phyloP scores from a whole-genome alignment of 2,329 filamentous ascomycete species.

The Beauveria pseudobassiana region DNA sequence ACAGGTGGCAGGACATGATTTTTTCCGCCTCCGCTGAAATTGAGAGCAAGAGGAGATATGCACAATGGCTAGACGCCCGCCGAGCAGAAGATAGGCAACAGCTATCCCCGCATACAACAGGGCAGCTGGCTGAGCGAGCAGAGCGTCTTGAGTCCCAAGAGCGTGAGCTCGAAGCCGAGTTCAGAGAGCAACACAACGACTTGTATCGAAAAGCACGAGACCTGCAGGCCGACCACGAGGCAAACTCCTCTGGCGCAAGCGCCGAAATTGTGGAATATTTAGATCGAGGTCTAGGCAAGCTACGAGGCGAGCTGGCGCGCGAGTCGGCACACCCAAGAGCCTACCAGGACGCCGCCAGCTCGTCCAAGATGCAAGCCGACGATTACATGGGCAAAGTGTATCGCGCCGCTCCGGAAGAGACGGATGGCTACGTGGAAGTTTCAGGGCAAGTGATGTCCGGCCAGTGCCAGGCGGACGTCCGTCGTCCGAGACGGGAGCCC shows the following conservation, averaged over 20 bases:
- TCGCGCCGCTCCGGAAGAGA: conserved; percentile 19
- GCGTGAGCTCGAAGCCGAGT: conserved; percentile 41
- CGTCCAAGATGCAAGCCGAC: conserved; percentile 25
- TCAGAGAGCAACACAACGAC: conserved; percentile 36
- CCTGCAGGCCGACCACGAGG: conserved; percentile 21
- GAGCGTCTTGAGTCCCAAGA: conserved; percentile 38
- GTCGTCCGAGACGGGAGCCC: conserved; percentile 15
- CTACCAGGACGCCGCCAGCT: conserved; percentile 9
- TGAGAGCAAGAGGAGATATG: conserved; percentile 32
- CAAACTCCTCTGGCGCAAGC: conserved; percentile 33
- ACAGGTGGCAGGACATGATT: conserved; percentile 20
- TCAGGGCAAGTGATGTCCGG: conserved; percentile 19
- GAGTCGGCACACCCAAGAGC: neutral
- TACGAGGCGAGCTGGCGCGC: conserved; percentile 23
- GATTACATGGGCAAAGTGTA: conserved; percentile 21
- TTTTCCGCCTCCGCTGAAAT: conserved; percentile 12
- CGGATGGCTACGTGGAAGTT: conserved; percentile 30
- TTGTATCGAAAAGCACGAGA: conserved; percentile 38
- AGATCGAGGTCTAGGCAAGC: conserved; percentile 37
- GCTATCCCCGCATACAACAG: conserved; percentile 29
- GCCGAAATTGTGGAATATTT: conserved; percentile 42
- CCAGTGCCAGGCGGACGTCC: conserved; percentile 14
- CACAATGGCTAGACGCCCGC: conserved; percentile 36
- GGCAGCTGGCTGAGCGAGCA: conserved; percentile 31
- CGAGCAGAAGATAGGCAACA: conserved; percentile 35